A percentile compares a stretch with the other conserved stretches of the same genome.
Conservation (phyloP, 1,139 yeast genomes). For the Groenewaldozyma sp. region DNA sequence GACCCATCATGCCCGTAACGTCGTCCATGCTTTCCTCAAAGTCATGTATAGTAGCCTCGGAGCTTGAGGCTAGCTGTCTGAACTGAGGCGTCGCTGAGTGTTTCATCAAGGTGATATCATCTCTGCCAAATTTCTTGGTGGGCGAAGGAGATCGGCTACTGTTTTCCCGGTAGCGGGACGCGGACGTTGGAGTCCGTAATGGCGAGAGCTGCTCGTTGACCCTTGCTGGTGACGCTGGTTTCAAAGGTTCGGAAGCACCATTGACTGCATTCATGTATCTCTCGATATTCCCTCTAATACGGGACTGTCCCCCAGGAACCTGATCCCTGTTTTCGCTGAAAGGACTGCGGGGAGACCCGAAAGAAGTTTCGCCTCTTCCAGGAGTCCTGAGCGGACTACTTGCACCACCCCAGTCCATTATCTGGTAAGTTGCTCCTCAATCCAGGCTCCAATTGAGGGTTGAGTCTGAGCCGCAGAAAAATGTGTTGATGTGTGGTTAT, state of each 20-base stretch:
- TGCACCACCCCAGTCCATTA: too few species aligned
- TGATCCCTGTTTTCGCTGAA: too few species aligned
- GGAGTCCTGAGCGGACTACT: too few species aligned
- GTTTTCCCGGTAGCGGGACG: neutral
- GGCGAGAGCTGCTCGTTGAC: constrained; percentile 13
- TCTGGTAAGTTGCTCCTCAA: too few species aligned
- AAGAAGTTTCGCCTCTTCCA: too few species aligned
- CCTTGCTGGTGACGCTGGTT: constrained; percentile 16
- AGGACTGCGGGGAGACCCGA: too few species aligned
- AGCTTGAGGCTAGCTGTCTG: constrained; percentile 17
- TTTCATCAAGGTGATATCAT: constrained; percentile 1
- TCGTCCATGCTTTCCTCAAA: constrained; percentile 30
- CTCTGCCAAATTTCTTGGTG: constrained; percentile 7
- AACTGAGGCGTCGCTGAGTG: constrained; percentile 16
- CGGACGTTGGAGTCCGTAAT: constrained; percentile 3
- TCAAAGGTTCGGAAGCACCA: constrained; percentile 9
- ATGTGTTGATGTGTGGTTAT: too few species aligned
- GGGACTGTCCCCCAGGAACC: neutral
- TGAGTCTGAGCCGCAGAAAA: too few species aligned
- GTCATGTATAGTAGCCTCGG: constrained; percentile 23
- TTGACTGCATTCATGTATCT: neutral
- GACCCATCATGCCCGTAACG: constrained; percentile 30
- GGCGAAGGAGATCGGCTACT: constrained; percentile 15
- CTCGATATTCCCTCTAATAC: neutral
- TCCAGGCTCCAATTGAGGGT: too few species aligned